Base-by-base conservation (phyloP, 2,329 filamentous ascomycete genomes). In the Septoria petroselini region DNA sequence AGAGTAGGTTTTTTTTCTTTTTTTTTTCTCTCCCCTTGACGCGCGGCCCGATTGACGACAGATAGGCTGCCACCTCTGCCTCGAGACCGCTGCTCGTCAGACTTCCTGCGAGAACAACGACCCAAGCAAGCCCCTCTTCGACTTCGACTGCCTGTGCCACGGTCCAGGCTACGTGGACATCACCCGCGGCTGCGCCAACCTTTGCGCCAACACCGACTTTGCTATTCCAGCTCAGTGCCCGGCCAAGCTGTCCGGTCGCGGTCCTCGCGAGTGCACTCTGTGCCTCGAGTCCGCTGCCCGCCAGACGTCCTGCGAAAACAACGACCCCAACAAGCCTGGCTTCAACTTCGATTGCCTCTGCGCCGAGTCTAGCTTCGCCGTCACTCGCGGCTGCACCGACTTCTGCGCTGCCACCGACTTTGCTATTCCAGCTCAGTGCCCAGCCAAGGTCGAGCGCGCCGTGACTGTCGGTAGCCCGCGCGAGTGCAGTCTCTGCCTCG, bases 101-200 rank as follows among this genome's bases (percentile, higher is more conserved):
- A 44, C 41, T 14, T 23, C 19, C 30, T 44, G 41, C 41, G 19
- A 34, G 17, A 30, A 30, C 18, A 19, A 35, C 15, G 30, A 15
- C 18, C 17, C 35, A 19, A 38, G 35, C 35, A 19, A 19, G 17
- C 8, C 27, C n/a, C 14, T 21, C 12, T 46, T 37, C 23, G 33
- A 45, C 15, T 38, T 37, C 15, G 14, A 38, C 7, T 45, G 42
- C 33, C 42, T 45, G 7, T 45, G 42, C 42, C 11, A 37, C n/a
- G 33, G 17, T 8, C 33, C 33, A 7, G 33, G 33, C 8, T 35
- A 15, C n/a, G 8, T 14, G 17, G 33, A 35, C 4, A 15, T 15
- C 14, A 35, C 33, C 4, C 7, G 15, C 12, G 33, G 33, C 1
- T 35, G 33, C 17, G 17, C 33, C 4, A 18, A 35, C 17, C 15